Conservation (phyloP, 306 rosid species). For the Urtica urens region DNA sequence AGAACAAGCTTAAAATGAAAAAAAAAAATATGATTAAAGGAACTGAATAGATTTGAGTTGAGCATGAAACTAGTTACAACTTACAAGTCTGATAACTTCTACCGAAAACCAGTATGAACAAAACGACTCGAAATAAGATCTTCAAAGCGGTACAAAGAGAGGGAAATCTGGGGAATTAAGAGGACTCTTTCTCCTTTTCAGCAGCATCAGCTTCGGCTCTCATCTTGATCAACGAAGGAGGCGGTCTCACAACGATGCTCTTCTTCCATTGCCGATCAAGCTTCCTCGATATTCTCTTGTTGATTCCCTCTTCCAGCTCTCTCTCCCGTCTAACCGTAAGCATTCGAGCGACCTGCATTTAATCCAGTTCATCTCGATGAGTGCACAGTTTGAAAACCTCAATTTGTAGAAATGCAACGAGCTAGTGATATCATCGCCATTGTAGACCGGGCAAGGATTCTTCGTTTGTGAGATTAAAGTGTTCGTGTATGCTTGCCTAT, state of each 20-base stretch:
- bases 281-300: conserved; percentile 82
- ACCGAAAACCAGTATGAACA: too few relatives aligned
- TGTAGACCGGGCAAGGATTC: too few relatives aligned
- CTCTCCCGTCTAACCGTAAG: conserved; percentile 89
- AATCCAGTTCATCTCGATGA: background rate
- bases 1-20: too few relatives aligned
- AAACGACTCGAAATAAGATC: too few relatives aligned
- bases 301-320: conserved; percentile 78
- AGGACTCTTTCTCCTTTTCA: background rate
- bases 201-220: conserved; percentile 69
- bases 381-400: background rate
- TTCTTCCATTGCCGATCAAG: conserved; percentile 75
- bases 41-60: too few relatives aligned
- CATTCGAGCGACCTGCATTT: conserved; percentile 69
- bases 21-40: too few relatives aligned
- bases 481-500: too few relatives aligned
- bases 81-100: too few relatives aligned
- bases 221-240: conserved; percentile 57
- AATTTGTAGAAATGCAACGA: background rate
- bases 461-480: too few relatives aligned
- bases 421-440: too few relatives aligned
- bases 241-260: conserved; percentile 71
- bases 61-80: too few relatives aligned
- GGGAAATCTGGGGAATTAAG: background rate
- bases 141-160: background rate